phyloP scores from a whole-genome alignment of 2,329 filamentous ascomycete genomes.

The Hymenoscyphus salicellus region DNA sequence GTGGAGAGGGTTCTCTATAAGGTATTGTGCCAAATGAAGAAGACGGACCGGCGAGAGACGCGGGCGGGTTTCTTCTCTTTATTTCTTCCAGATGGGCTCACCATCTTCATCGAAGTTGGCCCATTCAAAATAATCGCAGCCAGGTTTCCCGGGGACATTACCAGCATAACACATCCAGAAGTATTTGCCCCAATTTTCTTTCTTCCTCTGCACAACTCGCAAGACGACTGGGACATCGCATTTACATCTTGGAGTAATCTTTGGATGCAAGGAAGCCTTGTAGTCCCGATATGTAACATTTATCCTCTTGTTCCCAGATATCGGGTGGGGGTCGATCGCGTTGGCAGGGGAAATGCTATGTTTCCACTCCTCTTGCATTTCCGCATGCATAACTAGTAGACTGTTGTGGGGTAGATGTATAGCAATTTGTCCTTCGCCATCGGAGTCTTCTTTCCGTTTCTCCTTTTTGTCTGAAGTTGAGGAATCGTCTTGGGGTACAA shows the following conservation, averaged over 20 bases:
- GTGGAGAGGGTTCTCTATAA: not conserved
- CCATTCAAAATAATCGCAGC: slow-evolving; percentile 80
- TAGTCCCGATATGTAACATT: slow-evolving; percentile 95
- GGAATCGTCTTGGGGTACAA: slow-evolving; percentile 58
- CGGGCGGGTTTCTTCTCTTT: not conserved
- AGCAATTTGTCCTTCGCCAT: slow-evolving; percentile 79
- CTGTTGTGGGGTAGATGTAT: slow-evolving; percentile 95
- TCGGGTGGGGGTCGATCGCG: slow-evolving; percentile 78
- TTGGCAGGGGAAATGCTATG: slow-evolving; percentile 75
- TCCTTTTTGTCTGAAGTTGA: slow-evolving; percentile 16
- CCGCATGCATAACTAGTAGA: slow-evolving; percentile 90
- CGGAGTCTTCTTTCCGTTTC: slow-evolving; percentile 45
- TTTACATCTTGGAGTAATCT: slow-evolving; percentile 71
- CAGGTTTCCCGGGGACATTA: slow-evolving; percentile 64
- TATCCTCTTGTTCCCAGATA: slow-evolving; percentile 76
- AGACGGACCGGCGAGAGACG: no score
- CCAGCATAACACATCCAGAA: slow-evolving; percentile 92
- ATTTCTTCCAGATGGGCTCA: slow-evolving; percentile 60
- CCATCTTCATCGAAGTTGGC: slow-evolving; percentile 84
- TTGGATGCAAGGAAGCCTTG: slow-evolving; percentile 71
- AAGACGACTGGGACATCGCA: slow-evolving; percentile 69
- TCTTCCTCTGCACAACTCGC: slow-evolving; percentile 75
- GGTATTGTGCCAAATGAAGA: not conserved
- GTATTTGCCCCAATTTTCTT: slow-evolving; percentile 73
- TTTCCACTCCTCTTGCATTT: slow-evolving; percentile 98